Conservation (phyloP, 2,329 filamentous ascomycete species). For the Hypoxylon sp. region DNA sequence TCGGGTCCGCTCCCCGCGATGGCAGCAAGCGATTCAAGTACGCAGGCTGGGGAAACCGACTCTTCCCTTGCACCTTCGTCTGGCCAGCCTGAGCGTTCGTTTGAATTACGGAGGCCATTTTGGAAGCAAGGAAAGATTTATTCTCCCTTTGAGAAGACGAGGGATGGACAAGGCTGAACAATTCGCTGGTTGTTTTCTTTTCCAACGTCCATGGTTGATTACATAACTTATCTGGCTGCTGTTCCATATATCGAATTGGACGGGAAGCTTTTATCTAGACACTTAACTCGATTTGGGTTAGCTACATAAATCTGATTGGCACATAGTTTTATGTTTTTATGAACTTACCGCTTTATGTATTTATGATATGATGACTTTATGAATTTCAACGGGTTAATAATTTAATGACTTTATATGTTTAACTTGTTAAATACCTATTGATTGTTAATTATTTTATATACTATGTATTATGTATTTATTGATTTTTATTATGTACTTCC, state of each 20-base stretch:
- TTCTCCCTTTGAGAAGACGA: neutral
- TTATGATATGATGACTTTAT: neutral
- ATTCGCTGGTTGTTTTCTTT: neutral
- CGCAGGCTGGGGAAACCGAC: neutral
- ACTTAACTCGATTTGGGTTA: neutral
- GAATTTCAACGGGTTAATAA: neutral
- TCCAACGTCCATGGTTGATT: neutral
- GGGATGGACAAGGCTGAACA: neutral
- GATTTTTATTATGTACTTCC: too few relatives aligned
- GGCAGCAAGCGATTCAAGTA: constrained; percentile 1
- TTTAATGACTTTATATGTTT: too few relatives aligned
- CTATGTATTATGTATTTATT: too few relatives aligned
- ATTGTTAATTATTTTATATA: too few relatives aligned
- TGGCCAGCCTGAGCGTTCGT: neutral
- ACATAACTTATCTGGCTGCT: neutral
- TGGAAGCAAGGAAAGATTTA: neutral
- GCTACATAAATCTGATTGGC: neutral
- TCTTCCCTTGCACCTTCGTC: neutral
- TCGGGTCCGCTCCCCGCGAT: neutral
- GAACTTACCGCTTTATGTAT: neutral
- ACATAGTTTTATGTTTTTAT: neutral
- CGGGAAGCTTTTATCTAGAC: neutral
- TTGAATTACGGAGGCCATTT: neutral
- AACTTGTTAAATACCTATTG: too few relatives aligned
- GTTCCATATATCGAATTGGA: neutral